A percentile compares a stretch with the other conserved stretches of the same genome.
Conservation (phyloP, 106 monocot genomes). For the Dendrobium nobile region DNA sequence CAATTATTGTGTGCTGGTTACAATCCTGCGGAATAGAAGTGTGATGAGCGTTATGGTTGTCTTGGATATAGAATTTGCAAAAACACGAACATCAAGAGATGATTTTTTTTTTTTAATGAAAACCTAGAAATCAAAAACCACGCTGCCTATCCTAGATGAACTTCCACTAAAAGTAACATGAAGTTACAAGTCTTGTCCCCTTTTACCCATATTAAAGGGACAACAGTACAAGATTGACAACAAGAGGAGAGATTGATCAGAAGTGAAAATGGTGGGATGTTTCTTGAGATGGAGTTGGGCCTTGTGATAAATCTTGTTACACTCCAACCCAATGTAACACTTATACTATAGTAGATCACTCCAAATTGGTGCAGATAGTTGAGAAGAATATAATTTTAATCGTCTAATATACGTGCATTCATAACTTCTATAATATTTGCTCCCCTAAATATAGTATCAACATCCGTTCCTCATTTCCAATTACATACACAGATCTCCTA, state of each 20-base stretch:
- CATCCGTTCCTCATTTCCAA: too few relatives aligned
- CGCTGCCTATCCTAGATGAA: not conserved
- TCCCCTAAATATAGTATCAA: too few relatives aligned
- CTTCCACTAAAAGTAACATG: not conserved
- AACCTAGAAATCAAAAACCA: not conserved
- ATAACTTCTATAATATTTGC: too few relatives aligned
- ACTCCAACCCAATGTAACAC: too few relatives aligned
- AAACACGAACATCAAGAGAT: not conserved
- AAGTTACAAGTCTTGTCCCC: not conserved
- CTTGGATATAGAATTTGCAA: not conserved
- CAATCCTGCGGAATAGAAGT: not conserved
- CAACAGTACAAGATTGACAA: not conserved
- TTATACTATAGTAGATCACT: too few relatives aligned
- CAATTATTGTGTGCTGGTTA: not conserved
- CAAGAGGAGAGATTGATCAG: too few relatives aligned
- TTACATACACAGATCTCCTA: too few relatives aligned
- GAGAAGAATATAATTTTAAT: too few relatives aligned
- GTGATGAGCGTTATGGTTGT: not conserved
- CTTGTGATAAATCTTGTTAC: not conserved
- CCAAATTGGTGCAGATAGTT: too few relatives aligned
- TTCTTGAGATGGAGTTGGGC: not conserved
- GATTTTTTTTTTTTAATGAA: not conserved
- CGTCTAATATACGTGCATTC: too few relatives aligned
- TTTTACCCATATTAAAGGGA: not conserved
- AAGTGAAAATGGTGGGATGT: too few relatives aligned